These are phyloP conservation scores for Neotropicomus parvogracilis DNA, from an alignment of 1,284 basidiomycete genomes.

Conservation along the genomic window DNA sequence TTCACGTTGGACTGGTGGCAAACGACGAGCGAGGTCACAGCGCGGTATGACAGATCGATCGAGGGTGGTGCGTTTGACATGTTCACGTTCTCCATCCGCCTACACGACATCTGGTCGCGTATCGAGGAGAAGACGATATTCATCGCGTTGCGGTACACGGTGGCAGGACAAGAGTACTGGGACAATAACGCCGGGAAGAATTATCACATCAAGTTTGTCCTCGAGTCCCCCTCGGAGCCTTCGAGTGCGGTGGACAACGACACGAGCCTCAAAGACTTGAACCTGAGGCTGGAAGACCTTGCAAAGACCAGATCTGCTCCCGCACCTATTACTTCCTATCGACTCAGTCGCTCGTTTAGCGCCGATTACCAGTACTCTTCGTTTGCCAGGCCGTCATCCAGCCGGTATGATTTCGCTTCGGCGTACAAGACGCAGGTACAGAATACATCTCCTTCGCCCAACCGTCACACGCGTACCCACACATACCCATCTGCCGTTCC, in stretches of 20 bases:
- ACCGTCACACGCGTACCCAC: slow-evolving; percentile 31
- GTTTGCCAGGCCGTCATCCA: slow-evolving; percentile 37
- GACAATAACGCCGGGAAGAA: slow-evolving; percentile 86
- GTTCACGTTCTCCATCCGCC: slow-evolving; percentile 63
- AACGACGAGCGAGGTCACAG: slow-evolving; percentile 91
- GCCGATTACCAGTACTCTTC: slow-evolving; percentile 25
- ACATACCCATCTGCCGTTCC: slow-evolving; percentile 39
- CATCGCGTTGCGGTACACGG: slow-evolving; percentile 77
- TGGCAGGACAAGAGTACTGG: slow-evolving; percentile 78
- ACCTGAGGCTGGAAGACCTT: slow-evolving; percentile 55
- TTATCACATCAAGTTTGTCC: slow-evolving; percentile 67
- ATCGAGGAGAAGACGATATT: slow-evolving; percentile 87
- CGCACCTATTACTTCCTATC: slow-evolving; percentile 20
- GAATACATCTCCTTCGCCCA: slow-evolving; percentile 21
- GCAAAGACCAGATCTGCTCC: slow-evolving; percentile 38
- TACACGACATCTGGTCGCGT: slow-evolving; percentile 60
- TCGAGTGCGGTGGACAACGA: slow-evolving; percentile 21
- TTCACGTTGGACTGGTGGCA: slow-evolving; percentile 96
- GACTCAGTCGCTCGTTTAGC: slow-evolving; percentile 23
- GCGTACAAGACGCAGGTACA: slow-evolving; percentile 45
- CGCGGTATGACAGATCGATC: slow-evolving; percentile 68
- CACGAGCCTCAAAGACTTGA: slow-evolving; percentile 43
- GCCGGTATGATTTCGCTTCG: slow-evolving; percentile 54
- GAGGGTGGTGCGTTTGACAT: slow-evolving; percentile 59
- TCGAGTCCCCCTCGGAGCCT: slow-evolving; percentile 19